Evolutionary conservation across 2,329 filamentous ascomycete species (phyloP).

Genomic region (Dissoconium aciculare): DNA sequence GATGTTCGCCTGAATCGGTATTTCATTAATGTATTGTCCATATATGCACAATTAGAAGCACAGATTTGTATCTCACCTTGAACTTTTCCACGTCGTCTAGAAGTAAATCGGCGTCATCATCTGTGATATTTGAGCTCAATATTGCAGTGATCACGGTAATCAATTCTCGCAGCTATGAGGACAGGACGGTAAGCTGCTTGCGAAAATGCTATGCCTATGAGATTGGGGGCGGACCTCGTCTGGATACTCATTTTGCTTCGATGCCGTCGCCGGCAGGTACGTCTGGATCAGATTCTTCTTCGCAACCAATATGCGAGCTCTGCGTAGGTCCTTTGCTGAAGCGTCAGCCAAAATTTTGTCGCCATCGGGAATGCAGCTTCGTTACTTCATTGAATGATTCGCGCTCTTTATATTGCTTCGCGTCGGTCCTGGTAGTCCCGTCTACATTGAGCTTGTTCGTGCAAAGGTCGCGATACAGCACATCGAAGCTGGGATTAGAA

Average conservation of each 20-base stretch:
- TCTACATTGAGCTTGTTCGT: slow-evolving; percentile 29
- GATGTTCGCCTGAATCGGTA: no score
- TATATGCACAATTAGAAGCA: no score
- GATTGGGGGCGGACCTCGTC: slow-evolving; percentile 28
- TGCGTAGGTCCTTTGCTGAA: slow-evolving; percentile 25
- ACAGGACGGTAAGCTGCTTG: no score
- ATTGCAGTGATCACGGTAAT: slow-evolving; percentile 30
- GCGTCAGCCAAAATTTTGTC: background rate
- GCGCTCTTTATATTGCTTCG: slow-evolving; percentile 27
- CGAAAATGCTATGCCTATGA: no score
- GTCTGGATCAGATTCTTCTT: slow-evolving; percentile 23
- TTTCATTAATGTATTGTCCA: no score
- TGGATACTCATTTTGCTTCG: slow-evolving; percentile 24
- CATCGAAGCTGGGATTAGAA: slow-evolving; percentile 31
- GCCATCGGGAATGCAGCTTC: no score
- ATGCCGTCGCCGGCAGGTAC: slow-evolving; percentile 24
- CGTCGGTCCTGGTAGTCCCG: slow-evolving; percentile 30
- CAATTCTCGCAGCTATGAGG: slow-evolving; percentile 25
- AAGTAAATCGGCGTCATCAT: slow-evolving; percentile 27
- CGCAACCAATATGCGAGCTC: slow-evolving; percentile 22
- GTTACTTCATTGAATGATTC: slow-evolving; percentile 27
- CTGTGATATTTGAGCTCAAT: slow-evolving; percentile 24
- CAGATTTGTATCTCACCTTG: slow-evolving; percentile 22
- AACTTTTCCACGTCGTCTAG: slow-evolving; percentile 27
- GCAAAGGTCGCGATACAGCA: slow-evolving; percentile 31